Base-by-base conservation (phyloP, 2,329 filamentous ascomycete genomes). In the Aspergillus sp. region DNA sequence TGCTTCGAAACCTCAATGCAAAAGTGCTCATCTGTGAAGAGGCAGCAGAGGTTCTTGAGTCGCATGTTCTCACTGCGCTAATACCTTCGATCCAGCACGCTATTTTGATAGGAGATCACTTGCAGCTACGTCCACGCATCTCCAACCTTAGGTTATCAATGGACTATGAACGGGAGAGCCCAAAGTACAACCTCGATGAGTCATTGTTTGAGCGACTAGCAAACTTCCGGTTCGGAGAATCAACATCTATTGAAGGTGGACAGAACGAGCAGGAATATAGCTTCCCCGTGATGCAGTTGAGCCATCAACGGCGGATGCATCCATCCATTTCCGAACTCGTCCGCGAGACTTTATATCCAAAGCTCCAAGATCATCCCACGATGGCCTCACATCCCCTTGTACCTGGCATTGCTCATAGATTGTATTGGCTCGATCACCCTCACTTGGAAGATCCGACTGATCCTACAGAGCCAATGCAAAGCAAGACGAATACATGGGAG, bases 351-450 rank as follows among this genome's bases (percentile, higher is more conserved):
- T 8, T 62, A 2, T 63, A 63, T 17, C 52, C 58, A 0, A 36
- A 51, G 4, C 55, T 63, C 7, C 23, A 57, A 36, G 61, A 63
- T 41, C 36, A 56, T 25, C 8, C 17, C 4, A 15, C 11, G 1
- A 47, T 30, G 2, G 15, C n/a, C 3, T 3, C 5, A 2, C 56
- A 58, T 23, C 54, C 59, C 13, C 15, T 39, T 8, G 30, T 64
- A n/a, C 5, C 23, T 5, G 62, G 62, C 19, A n/a, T 64, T 6
- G 17, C 27, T 11, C 38, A 21, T 2, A 48, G 54, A 11, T 54
- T 71, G 2, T 71, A 67, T 5, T 71, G 65, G 69, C 48, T 70
- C 2, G 66, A 70, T 10, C 64, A 68, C 60, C 42, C 3, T 6
- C 32, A 44, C 10, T 5, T 30, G 3, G 65, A 68, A 56, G 64